These are phyloP conservation scores for Globisporangium ultimum DNA, from an alignment of 352 stramenopile genomes.

Conservation along the genomic window DNA sequence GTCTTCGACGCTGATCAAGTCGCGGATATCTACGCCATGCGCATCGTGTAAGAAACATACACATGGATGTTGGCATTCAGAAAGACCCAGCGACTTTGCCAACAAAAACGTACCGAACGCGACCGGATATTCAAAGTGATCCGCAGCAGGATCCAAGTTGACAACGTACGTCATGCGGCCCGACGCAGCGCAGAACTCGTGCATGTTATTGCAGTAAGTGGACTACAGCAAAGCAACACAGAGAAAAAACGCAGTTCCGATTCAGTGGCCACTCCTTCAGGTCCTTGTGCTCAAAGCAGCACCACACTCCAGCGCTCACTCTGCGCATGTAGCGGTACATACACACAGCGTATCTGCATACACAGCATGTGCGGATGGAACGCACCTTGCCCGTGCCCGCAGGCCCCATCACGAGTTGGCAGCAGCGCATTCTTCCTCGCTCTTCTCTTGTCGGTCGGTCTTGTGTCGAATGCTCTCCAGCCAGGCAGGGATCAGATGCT, in stretches of 20 bases:
- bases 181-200: constrained; percentile 87
- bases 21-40: constrained; percentile 81
- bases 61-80: background rate
- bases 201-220: constrained; percentile 93
- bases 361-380: background rate
- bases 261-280: background rate
- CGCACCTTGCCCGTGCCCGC: constrained; percentile 89
- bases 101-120: constrained; percentile 66
- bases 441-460: background rate
- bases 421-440: constrained; percentile 62
- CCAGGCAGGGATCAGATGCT: no score
- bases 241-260: no score
- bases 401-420: constrained; percentile 90
- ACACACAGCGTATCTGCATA: background rate
- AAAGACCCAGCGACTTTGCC: constrained; percentile 11
- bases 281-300: no score
- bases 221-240: constrained; percentile 44
- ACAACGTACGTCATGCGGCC: constrained; percentile 92
- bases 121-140: constrained; percentile 88
- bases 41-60: constrained; percentile 2
- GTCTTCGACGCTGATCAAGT: constrained; percentile 95
- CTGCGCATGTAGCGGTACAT: no score
- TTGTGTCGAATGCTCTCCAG: background rate
- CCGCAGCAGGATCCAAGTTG: constrained; percentile 96
- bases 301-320: no score